Conservation (phyloP, 805 yeast genomes). For the Lachancea kluyveri region DNA sequence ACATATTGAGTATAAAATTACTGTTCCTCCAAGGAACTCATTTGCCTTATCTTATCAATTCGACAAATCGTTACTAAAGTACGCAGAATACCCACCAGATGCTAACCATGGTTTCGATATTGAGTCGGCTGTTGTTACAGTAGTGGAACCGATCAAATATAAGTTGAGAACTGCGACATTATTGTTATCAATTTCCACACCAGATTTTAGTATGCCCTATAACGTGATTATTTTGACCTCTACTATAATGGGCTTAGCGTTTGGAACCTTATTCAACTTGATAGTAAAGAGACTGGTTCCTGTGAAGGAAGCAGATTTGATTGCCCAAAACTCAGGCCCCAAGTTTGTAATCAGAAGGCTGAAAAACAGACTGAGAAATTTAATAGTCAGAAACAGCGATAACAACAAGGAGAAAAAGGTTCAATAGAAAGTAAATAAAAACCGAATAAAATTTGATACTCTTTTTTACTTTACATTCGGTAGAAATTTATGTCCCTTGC, state of each 20-base stretch:
- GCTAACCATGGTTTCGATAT: conserved; percentile 97
- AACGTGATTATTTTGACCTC: conserved; percentile 92
- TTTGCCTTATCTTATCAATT: conserved; percentile 66
- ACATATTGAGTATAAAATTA: conserved; percentile 64
- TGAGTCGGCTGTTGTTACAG: conserved; percentile 79
- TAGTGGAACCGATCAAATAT: conserved; percentile 40
- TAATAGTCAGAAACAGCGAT: too few species aligned
- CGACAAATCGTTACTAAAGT: conserved; percentile 77
- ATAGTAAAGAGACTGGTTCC: conserved; percentile 69
- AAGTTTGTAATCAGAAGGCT: too few species aligned
- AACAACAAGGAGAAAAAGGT: too few species aligned
- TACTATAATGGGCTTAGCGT: conserved; percentile 86
- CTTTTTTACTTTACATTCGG: too few species aligned
- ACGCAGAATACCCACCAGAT: conserved; percentile 97
- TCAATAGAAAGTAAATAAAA: too few species aligned
- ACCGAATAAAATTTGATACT: too few species aligned
- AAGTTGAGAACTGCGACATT: conserved; percentile 79
- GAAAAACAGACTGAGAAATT: too few species aligned
- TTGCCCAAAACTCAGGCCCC: too few species aligned
- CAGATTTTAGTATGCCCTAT: conserved; percentile 98
- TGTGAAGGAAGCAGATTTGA: conserved; percentile 65
- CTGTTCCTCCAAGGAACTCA: conserved; percentile 57
- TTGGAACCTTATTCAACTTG: conserved; percentile 80
- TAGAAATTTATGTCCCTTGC: too few species aligned
- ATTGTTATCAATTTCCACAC: conserved; percentile 83